Conservation (phyloP, 371 early-diverging fungal genomes). For the Massospora cicadina region DNA sequence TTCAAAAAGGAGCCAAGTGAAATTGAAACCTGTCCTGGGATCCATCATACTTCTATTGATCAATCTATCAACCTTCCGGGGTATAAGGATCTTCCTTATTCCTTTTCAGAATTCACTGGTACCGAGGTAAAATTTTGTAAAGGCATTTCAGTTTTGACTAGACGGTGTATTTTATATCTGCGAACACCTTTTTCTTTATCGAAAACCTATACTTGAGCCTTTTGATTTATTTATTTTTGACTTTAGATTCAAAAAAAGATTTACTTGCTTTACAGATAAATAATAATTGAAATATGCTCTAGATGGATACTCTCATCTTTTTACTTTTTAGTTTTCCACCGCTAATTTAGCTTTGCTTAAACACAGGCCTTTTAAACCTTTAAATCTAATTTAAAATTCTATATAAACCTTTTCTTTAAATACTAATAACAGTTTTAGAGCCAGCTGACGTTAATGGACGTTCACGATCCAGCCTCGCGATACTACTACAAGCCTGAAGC, state of each 20-base stretch:
- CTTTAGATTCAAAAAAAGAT: background rate
- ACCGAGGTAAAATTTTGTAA: background rate
- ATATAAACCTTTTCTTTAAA: no score
- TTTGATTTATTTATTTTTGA: background rate
- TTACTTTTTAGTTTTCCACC: background rate
- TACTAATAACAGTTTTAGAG: no score
- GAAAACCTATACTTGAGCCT: no score
- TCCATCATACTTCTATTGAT: background rate
- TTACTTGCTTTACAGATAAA: no score
- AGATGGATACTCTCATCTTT: background rate
- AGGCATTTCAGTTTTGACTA: no score
- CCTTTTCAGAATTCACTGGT: background rate
- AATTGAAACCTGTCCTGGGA: background rate
- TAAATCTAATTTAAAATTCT: background rate
- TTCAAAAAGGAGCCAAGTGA: background rate
- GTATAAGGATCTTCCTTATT: background rate
- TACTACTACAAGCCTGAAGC: background rate
- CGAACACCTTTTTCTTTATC: no score
- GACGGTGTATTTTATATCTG: no score
- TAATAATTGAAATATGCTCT: no score
- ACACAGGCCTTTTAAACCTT: background rate
- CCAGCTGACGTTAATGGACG: background rate
- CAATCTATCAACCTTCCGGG: background rate
- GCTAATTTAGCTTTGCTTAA: background rate
- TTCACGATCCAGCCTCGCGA: background rate